phyloP scores from a whole-genome alignment of 768 basidiomycete genomes.

The Auricularia sp. region DNA sequence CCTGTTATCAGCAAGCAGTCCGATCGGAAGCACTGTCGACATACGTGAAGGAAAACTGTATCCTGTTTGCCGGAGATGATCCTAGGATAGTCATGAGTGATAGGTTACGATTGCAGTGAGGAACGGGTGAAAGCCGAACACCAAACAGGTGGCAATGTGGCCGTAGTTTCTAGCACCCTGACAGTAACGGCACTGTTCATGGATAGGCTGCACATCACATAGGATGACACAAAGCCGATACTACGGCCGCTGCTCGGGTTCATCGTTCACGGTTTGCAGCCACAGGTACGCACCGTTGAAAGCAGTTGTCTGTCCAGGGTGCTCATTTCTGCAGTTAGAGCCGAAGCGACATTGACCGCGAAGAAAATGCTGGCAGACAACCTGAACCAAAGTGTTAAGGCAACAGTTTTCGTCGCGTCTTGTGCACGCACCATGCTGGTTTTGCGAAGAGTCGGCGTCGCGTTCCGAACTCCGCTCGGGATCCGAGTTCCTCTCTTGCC shows the following conservation, averaged over 20 bases:
- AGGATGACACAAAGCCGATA: too few species aligned
- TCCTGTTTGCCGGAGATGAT: constrained; percentile 9
- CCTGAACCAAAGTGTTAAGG: constrained; percentile 21
- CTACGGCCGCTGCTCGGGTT: too few species aligned
- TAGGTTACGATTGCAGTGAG: constrained; percentile 9
- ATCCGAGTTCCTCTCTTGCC: neutral
- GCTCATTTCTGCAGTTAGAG: constrained; percentile 53
- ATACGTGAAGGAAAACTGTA: constrained; percentile 30
- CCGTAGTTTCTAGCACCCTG: too few species aligned
- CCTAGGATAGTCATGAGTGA: constrained; percentile 3
- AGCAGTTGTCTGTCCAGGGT: constrained; percentile 24
- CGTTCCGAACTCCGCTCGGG: neutral
- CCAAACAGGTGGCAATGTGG: too few species aligned
- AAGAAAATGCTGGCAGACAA: constrained; percentile 51
- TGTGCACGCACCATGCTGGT: neutral
- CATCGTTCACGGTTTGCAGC: too few species aligned
- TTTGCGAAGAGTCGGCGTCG: neutral
- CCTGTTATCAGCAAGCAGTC: neutral
- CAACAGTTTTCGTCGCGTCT: neutral
- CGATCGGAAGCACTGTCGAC: constrained; percentile 8
- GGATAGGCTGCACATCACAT: too few species aligned
- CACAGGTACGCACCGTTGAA: too few species aligned
- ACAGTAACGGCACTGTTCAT: too few species aligned
- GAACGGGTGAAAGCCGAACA: constrained; percentile 1
- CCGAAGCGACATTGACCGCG: constrained; percentile 62